Evolutionary conservation across 2,329 filamentous ascomycete genomes (phyloP).

Genomic region (Corynespora cassiicola): DNA sequence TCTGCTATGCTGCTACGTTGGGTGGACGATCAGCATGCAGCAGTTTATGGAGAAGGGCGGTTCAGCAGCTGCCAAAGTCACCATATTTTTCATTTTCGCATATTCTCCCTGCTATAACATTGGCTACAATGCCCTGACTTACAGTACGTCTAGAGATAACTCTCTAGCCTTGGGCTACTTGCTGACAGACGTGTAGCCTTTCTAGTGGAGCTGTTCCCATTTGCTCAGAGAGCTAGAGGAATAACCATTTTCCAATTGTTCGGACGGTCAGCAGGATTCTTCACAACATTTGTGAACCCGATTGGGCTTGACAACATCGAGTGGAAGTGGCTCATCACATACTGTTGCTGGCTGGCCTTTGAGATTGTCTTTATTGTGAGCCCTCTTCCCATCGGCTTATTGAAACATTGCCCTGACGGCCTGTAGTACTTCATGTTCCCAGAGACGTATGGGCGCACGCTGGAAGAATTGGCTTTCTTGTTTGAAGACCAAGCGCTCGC

Average conservation of each 20-base stretch:
- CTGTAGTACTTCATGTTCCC: slow-evolving; percentile 68
- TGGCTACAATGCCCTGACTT: slow-evolving; percentile 69
- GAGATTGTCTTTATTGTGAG: slow-evolving; percentile 63
- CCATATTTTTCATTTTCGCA: slow-evolving; percentile 57
- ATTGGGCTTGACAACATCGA: slow-evolving; percentile 67
- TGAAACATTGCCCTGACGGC: too few species aligned
- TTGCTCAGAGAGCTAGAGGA: slow-evolving; percentile 55
- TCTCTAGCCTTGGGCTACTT: too few species aligned
- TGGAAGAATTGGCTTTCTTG: slow-evolving; percentile 67
- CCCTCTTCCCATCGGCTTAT: background rate
- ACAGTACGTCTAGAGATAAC: slow-evolving; percentile 47
- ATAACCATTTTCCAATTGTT: slow-evolving; percentile 66
- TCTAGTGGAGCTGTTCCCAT: slow-evolving; percentile 56
- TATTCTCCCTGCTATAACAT: slow-evolving; percentile 64
- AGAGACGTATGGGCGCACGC: slow-evolving; percentile 73
- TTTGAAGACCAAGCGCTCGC: slow-evolving; percentile 37
- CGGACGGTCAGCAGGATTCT: slow-evolving; percentile 65
- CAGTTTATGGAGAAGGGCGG: slow-evolving; percentile 46
- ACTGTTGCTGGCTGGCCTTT: slow-evolving; percentile 64
- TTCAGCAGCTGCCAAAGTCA: slow-evolving; percentile 52
- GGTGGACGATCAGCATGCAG: slow-evolving; percentile 57
- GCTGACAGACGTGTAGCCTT: slow-evolving; percentile 52
- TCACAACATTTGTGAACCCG: slow-evolving; percentile 67
- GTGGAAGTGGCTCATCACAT: slow-evolving; percentile 70
- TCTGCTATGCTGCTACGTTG: slow-evolving; percentile 39